Percentiles rank a stretch among this genome's conserved stretches.
phyloP scores from a whole-genome alignment of 1,284 basidiomycete genomes.

The Trichosporon sp. region DNA sequence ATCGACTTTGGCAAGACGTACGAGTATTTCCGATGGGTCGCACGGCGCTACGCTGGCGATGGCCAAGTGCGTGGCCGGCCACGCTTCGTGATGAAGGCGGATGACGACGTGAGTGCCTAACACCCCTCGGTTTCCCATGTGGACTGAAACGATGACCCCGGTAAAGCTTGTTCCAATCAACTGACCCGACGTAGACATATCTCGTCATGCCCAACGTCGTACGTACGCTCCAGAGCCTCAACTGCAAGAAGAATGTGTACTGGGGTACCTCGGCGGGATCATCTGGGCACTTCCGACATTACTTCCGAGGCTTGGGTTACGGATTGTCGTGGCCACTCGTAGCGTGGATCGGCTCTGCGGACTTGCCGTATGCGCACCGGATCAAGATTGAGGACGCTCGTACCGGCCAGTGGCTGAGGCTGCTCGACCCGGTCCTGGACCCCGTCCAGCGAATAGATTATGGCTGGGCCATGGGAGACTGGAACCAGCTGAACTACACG shows the following conservation, averaged over 20 bases:
- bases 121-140: neutral
- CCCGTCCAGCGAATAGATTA: constrained; percentile 44
- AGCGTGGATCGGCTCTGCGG: constrained; percentile 46
- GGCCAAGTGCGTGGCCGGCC: constrained; percentile 44
- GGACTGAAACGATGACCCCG: neutral
- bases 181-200: constrained; percentile 35
- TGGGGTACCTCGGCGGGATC: constrained; percentile 48
- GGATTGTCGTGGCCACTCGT: constrained; percentile 49
- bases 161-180: neutral
- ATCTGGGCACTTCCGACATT: constrained; percentile 42
- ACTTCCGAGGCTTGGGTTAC: constrained; percentile 49
- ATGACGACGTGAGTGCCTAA: constrained; percentile 47
- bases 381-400: constrained; percentile 48
- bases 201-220: constrained; percentile 49
- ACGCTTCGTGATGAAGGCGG: constrained; percentile 49
- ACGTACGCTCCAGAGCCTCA: constrained; percentile 40
- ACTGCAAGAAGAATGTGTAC: constrained; percentile 48
- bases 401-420: constrained; percentile 47
- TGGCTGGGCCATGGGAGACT: constrained; percentile 50
- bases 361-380: constrained; percentile 44
- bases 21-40: constrained; percentile 49
- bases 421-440: constrained; percentile 43
- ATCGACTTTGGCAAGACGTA: constrained; percentile 49
- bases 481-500: constrained; percentile 46
- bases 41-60: constrained; percentile 35